A percentile compares a stretch with the other conserved stretches of the same genome.
Evolutionary conservation across 352 stramenopile genomes (phyloP).

Genomic region (Phytophthora multivora): DNA sequence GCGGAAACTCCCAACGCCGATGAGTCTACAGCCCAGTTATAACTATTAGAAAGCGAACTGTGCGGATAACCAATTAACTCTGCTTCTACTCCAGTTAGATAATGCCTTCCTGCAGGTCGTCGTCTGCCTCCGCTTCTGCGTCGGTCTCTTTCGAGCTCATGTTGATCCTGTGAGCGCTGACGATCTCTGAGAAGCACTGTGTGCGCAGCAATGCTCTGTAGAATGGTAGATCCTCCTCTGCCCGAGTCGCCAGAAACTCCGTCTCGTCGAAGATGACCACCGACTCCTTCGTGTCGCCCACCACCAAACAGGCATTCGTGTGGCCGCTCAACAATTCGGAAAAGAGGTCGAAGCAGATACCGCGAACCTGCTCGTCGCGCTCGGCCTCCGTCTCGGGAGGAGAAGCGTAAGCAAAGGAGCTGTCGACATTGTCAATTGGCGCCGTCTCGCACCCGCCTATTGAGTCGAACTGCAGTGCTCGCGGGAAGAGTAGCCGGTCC

Average conservation of each 20-base stretch:
- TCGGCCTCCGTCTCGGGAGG: slow-evolving; percentile 28
- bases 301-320: slow-evolving; percentile 76
- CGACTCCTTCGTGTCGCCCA: slow-evolving; percentile 86
- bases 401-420: slow-evolving; percentile 20
- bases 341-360: slow-evolving; percentile 75
- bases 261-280: slow-evolving; percentile 90
- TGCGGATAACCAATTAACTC: slow-evolving; percentile 9
- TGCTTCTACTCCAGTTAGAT: slow-evolving; percentile 35
- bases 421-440: slow-evolving; percentile 4
- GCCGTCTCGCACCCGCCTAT: slow-evolving; percentile 37
- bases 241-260: slow-evolving; percentile 73
- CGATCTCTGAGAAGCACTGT: slow-evolving; percentile 87
- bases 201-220: slow-evolving; percentile 73
- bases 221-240: slow-evolving; percentile 62
- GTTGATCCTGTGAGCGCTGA: slow-evolving; percentile 79
- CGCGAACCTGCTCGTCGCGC: slow-evolving; percentile 54
- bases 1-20: slow-evolving; percentile 2
- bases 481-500: slow-evolving; percentile 57
- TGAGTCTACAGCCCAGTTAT: slow-evolving; percentile 14
- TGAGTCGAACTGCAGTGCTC: slow-evolving; percentile 41
- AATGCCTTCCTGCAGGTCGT: slow-evolving; percentile 53
- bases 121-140: slow-evolving; percentile 25
- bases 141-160: slow-evolving; percentile 42
- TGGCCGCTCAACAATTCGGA: slow-evolving; percentile 64
- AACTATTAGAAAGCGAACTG: slow-evolving; percentile 18